Base-by-base conservation (phyloP, 2,329 filamentous ascomycete species). In the Gaeumannomyces tritici region DNA sequence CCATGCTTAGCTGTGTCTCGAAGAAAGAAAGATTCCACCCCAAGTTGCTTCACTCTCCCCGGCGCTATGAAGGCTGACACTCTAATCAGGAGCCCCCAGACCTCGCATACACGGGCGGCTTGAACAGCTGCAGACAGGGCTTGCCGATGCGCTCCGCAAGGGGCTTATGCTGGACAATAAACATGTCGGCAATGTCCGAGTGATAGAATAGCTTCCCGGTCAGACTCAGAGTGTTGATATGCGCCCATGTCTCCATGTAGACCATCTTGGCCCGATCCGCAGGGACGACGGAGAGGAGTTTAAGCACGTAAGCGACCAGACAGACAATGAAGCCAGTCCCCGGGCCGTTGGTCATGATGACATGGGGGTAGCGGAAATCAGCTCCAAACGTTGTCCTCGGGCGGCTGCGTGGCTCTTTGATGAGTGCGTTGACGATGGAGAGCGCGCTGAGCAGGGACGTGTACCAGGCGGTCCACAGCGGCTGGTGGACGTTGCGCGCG, bases 221-320 rank as follows among this genome's bases (percentile, higher is more conserved):
- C 64, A 97, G 73, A 76, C 93, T 98, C 66, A 98, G 75, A 15
- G 84, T 88, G 66, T 83, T 87, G 21, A 96, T 90, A 21, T 95
- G 83, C 3, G 95, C 93, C 88, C 93, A 97, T 26, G 90, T 95
- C 79, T 99, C 95, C 31, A 97, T 84, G 72, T 95, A 99, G 18
- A 98, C 79, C 12, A 89, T 87, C 65, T 86, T 84, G 77, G 93
- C 87, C 66, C 82, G 82, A 31, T 79, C 75, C 26, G 77, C 72
- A 0, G 80, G 80, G 29, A 77, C 75, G 7, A 79, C 12, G 61
- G 67, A 75, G 42, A 79, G 67, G 13, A 84, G 64, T 69, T 80
- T 83, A 59, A 85, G 69, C 0, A 77, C 1, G 54, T 81, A 77
- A 0, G 79, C 81, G 0, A 77, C 76, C 2, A 84, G 61, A 2